Percentiles rank a stretch among this genome's conserved stretches.
These are phyloP conservation scores for Calonectria henricotiae DNA, from an alignment of 2,329 filamentous ascomycete genomes.

Conservation along the genomic window DNA sequence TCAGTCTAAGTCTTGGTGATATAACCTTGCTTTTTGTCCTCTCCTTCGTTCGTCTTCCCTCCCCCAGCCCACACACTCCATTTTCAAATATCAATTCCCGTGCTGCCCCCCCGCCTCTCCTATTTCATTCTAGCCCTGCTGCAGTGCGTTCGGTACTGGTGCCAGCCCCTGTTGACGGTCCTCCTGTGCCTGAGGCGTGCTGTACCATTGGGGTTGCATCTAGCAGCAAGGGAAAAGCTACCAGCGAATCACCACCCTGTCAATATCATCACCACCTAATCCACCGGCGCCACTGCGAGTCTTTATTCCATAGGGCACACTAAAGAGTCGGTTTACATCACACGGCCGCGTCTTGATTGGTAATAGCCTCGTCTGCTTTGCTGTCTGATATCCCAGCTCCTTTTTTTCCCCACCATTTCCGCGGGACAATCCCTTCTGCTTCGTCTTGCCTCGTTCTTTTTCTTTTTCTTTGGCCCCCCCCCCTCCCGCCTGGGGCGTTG, in stretches of 20 bases:
- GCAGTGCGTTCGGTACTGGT: conserved; percentile 22
- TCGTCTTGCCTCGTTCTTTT: not conserved
- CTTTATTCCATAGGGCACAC: not conserved
- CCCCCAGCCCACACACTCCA: not conserved
- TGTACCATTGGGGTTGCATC: conserved; percentile 23
- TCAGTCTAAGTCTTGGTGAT: not conserved
- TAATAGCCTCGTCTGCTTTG: not conserved
- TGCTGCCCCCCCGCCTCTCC: conserved; percentile 7
- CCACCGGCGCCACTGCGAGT: conserved; percentile 13
- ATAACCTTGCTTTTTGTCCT: not conserved
- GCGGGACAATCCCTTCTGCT: not conserved
- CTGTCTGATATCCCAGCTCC: not conserved
- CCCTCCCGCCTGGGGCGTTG: not conserved
- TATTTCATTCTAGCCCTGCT: conserved; percentile 21
- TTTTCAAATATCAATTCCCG: conserved; percentile 2
- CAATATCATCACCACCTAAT: conserved; percentile 22
- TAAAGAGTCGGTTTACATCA: conserved; percentile 1
- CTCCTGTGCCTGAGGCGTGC: conserved; percentile 27
- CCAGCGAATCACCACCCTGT: conserved; percentile 25
- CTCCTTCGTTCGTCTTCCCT: not conserved
- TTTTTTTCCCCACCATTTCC: not conserved
- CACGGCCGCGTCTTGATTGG: conserved; percentile 6
- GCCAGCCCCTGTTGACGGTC: conserved; percentile 16
- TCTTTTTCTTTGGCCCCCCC: not conserved
- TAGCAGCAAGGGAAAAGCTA: conserved; percentile 21